Base-by-base conservation (phyloP, 257 asterid genomes). In the Salvia miltiorrhiza region DNA sequence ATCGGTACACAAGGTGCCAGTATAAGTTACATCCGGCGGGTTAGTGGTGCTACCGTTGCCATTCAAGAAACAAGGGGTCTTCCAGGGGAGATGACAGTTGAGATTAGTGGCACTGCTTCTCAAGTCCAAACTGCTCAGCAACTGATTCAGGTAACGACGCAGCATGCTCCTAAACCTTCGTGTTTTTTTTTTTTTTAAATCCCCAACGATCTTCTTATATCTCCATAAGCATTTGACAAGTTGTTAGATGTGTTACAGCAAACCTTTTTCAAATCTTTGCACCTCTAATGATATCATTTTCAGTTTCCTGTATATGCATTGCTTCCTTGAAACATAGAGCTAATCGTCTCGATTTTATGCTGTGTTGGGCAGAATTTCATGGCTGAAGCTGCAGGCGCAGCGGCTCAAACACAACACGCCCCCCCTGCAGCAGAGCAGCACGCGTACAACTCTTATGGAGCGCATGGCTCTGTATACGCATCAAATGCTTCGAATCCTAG, bases 71-170 rank as follows among this genome's bases (percentile, higher is more conserved):
- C 96, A 14, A 84, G 90, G 76, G 97, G 96, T 41, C 90, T 82
- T 72, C 99, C 99, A 40, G 88, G 87, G 37, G 98, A 93, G 81
- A 93, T 93, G 98, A 93, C 98, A 0, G 97, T 90, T 68, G 98
- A 93, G 87, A 93, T 93, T 55, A 84, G 82, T 72, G 99, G 97
- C 76, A 86, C 93, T 79, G 85, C 96, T 78, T 86, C 96, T 65
- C 98, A 92, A 83, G 95, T 87, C 74, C 98, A 92, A 80, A 88
- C 97, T 61, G 98, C 98, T 69, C 92, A 87, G 72, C 96, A 92
- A 69, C 83, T 89, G 83, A 90, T 90, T 78, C 99, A 93, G 95
- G 99, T 80, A 79, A 79, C 53, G 23, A 39, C 64, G 41, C 64
- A 30, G 17, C 63, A 45, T 65, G 39, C 63, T 21, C 23, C 11